Evolutionary conservation across 2,329 filamentous ascomycete genomes (phyloP).

Genomic region (Ciborinia camelliae): DNA sequence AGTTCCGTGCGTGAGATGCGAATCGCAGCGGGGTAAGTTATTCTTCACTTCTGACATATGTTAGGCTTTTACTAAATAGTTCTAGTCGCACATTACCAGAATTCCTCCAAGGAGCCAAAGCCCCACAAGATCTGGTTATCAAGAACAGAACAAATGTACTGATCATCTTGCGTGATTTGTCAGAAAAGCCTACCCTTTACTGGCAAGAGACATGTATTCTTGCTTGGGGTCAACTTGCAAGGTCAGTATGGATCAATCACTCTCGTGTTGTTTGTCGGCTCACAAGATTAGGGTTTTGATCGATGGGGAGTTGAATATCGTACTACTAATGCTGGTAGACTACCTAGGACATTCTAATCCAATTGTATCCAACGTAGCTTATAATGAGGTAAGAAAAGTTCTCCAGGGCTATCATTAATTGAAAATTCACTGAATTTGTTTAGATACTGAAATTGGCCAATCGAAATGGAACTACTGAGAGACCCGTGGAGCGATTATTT

Average conservation of each 20-base stretch:
- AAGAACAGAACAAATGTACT: constrained; percentile 69
- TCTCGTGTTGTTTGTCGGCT: constrained; percentile 13
- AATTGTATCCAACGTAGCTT: constrained; percentile 75
- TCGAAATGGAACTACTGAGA: constrained; percentile 56
- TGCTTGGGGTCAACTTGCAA: constrained; percentile 80
- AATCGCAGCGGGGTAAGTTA: constrained; percentile 65
- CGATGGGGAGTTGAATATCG: constrained; percentile 82
- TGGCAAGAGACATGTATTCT: constrained; percentile 81
- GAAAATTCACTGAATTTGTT: not conserved
- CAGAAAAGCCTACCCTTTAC: constrained; percentile 62
- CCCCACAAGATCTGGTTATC: constrained; percentile 43
- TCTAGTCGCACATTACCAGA: constrained; percentile 58
- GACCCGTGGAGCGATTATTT: constrained; percentile 66
- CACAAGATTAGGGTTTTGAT: constrained; percentile 55
- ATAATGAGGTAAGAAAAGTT: constrained; percentile 64
- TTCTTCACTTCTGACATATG: not conserved
- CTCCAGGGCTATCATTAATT: too few relatives aligned
- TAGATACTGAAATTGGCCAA: constrained; percentile 70
- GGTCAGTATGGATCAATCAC: constrained; percentile 43
- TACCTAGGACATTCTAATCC: constrained; percentile 82
- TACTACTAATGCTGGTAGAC: constrained; percentile 77
- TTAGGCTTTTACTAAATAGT: constrained; percentile 24
- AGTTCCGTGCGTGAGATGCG: constrained; percentile 84
- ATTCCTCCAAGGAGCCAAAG: constrained; percentile 54
- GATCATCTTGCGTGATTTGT: constrained; percentile 67